Conservation (phyloP, 306 rosid species). For the Cicer judaicum region DNA sequence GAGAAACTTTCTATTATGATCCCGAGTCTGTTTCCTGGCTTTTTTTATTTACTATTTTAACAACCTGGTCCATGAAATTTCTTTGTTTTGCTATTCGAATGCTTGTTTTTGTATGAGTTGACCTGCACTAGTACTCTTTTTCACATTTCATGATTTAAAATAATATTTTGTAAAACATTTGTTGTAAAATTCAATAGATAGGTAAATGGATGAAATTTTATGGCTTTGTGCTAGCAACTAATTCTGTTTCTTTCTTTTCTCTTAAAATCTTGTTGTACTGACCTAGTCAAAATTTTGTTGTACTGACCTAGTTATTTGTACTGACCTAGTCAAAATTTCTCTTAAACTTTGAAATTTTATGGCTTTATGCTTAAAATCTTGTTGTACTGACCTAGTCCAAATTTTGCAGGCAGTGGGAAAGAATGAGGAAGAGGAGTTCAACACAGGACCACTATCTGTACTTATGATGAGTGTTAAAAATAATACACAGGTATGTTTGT, state of each 20-base stretch:
- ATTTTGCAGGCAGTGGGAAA: slow-evolving; percentile 49
- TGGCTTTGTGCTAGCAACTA: too few species aligned
- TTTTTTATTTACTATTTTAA: not conserved
- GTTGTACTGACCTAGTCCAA: not conserved
- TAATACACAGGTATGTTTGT: slow-evolving; percentile 72
- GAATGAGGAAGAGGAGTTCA: slow-evolving; percentile 92
- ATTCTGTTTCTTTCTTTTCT: too few species aligned
- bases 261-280: not conserved
- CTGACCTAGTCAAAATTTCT: too few species aligned
- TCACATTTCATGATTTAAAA: too few species aligned
- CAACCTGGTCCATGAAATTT: not conserved
- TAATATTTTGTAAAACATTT: too few species aligned
- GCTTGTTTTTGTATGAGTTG: not conserved
- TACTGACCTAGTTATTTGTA: too few species aligned
- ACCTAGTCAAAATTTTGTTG: not conserved
- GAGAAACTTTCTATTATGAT: not conserved
- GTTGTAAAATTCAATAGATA: not conserved
- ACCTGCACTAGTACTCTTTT: not conserved
- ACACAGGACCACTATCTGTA: slow-evolving; percentile 88
- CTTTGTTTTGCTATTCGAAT: not conserved
- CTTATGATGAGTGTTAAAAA: slow-evolving; percentile 97
- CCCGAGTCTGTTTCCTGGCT: not conserved
- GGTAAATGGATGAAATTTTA: not conserved
- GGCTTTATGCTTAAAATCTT: not conserved
- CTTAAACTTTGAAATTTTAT: too few species aligned